phyloP scores from a whole-genome alignment of 2,329 filamentous ascomycete genomes.

The Hypoxylon sp. region DNA sequence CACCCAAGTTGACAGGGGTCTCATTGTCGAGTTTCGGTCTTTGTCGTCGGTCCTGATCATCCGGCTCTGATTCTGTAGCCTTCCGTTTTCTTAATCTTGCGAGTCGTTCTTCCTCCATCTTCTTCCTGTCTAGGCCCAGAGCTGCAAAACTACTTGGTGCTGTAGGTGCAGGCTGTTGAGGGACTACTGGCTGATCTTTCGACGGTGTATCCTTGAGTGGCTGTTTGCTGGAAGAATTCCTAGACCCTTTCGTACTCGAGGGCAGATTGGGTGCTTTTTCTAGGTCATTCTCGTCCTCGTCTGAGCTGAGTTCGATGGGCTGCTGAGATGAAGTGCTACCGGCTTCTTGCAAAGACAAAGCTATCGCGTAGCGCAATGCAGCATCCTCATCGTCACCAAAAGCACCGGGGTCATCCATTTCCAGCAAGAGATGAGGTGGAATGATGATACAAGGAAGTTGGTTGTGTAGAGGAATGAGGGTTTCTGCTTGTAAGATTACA shows the following conservation, averaged over 20 bases:
- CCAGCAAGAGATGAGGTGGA: background rate
- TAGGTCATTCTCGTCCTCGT: constrained; percentile 54
- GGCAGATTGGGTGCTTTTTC: constrained; percentile 46
- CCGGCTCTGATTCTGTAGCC: constrained; percentile 45
- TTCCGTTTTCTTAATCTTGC: constrained; percentile 77
- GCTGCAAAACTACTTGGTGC: constrained; percentile 49
- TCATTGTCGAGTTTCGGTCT: constrained; percentile 41
- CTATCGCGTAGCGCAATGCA: constrained; percentile 73
- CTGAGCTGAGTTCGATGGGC: constrained; percentile 54
- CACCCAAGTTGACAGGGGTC: background rate
- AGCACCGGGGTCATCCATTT: constrained; percentile 48
- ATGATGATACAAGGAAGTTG: background rate
- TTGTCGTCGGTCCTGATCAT: constrained; percentile 35
- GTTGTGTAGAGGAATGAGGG: background rate
- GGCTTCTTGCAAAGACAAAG: constrained; percentile 64
- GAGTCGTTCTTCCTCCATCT: constrained; percentile 88
- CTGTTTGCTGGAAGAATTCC: constrained; percentile 5
- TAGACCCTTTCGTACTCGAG: constrained; percentile 43
- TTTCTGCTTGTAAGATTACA: background rate
- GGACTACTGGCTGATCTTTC: constrained; percentile 4
- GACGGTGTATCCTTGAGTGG: background rate
- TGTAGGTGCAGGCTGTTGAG: constrained; percentile 29
- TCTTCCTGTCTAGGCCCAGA: constrained; percentile 78
- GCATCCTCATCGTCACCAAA: constrained; percentile 67
- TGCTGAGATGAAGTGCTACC: constrained; percentile 40